Evolutionary conservation across 176 grass and related monocot genomes (phyloP), one percentile per base, ranked within the genome.

Genomic region (Pontederia paniculata): DNA sequence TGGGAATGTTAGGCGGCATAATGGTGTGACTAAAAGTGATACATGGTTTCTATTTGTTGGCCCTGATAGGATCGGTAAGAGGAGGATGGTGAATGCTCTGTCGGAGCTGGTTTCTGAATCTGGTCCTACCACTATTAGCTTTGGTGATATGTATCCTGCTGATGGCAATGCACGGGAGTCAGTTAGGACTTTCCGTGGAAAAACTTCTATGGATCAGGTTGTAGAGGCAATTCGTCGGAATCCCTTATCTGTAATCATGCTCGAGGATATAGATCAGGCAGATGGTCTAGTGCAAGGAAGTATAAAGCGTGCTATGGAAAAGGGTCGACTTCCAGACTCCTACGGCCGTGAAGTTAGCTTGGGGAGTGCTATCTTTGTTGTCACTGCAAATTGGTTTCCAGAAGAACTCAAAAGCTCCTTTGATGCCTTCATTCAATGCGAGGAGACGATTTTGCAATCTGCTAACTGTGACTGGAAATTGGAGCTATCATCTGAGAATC

Each of bases 21-120:
- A 72, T 28, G 9, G 55, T 17, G 69, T n/a, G 3, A 0, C 58
- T 17, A 77, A 69, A 68, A 48, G 70, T 8, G 70, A 85, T 46
- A 55, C 74, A 14, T 98, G 93, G 93, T 20, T 88, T 15, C 61
- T 97, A 15, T 90, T 88, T 17, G 48, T 69, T 1, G 86, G 86
- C 5, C 53, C 86, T 1, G 80, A 90, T 54, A 41, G 74, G 56
- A 56, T 56, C 31, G 93, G 86, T 4, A 97, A 97, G 72, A 76
- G 74, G 65, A 77, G 23, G 56, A 90, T 97, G 93, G 80, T 83
- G 1, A 43, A 78, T 28, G 74, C 77, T 12, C 61, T 97, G 48
- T 90, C 93, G 14, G 60, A 31, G 41, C 51, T 77, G 7, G 55
- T 90, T 3, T 90, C 82, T 21, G 62, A 31, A 2, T 22, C 67